Percentiles rank a stretch among this genome's conserved stretches.
Evolutionary conservation across 768 basidiomycete genomes (phyloP).

Genomic region (Dictyophora rubrovolvata): DNA sequence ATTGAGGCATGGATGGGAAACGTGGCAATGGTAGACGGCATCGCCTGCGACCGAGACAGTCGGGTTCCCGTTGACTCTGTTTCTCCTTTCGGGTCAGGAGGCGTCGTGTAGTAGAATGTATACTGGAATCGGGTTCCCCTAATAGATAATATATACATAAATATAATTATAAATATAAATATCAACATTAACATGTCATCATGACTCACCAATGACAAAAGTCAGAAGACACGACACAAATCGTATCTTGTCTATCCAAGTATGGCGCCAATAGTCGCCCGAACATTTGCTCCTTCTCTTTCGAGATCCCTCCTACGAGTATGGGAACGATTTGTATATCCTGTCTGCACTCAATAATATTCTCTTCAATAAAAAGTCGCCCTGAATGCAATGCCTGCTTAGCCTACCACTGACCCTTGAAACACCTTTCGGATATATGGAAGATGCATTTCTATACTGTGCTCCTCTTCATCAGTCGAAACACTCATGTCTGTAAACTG

Average conservation of each 20-base stretch:
- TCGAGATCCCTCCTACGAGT: conserved; percentile 70
- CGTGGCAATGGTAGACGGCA: conserved; percentile 27
- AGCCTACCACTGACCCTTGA: conserved; percentile 43
- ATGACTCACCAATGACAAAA: conserved; percentile 88
- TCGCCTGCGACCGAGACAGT: conserved; percentile 34
- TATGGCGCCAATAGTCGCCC: conserved; percentile 74
- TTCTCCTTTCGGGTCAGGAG: conserved; percentile 35
- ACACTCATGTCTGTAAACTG: conserved; percentile 60
- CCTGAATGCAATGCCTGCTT: neutral
- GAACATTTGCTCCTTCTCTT: conserved; percentile 47
- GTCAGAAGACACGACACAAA: conserved; percentile 89
- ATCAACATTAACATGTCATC: neutral
- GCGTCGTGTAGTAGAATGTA: conserved; percentile 70
- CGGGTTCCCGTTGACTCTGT: conserved; percentile 30
- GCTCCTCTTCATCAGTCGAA: conserved; percentile 81
- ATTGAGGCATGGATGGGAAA: conserved; percentile 81
- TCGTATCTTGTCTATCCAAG: conserved; percentile 64
- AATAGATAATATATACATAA: conserved; percentile 18
- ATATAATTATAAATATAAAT: neutral
- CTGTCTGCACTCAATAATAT: no score
- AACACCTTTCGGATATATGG: conserved; percentile 85
- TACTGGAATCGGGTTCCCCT: conserved; percentile 80
- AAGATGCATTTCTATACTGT: conserved; percentile 97
- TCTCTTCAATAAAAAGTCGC: no score
- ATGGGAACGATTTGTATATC: conserved; percentile 84